These are phyloP conservation scores for Botrytis squamosa DNA, from an alignment of 2,329 filamentous ascomycete genomes.

Conservation along the genomic window DNA sequence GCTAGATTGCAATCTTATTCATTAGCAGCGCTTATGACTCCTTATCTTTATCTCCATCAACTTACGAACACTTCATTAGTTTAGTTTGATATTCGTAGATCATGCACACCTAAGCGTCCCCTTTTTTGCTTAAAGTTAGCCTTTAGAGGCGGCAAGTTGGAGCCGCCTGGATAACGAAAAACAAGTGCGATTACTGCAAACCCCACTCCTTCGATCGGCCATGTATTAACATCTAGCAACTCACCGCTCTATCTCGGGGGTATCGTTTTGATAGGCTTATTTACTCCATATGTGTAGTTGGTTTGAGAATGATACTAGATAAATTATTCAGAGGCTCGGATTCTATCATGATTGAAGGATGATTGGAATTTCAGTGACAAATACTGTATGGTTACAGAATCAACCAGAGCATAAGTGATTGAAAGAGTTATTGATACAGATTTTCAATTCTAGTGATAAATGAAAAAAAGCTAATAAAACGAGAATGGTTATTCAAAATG, in stretches of 20 bases:
- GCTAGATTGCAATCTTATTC: background rate
- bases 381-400: background rate
- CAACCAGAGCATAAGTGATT: background rate
- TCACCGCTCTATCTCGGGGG: background rate
- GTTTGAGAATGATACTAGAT: background rate
- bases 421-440: background rate
- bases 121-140: background rate
- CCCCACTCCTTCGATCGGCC: background rate
- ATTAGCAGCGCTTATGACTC: background rate
- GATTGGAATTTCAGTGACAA: background rate
- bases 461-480: background rate
- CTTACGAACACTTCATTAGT: background rate
- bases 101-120: background rate
- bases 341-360: background rate
- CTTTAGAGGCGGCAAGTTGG: background rate
- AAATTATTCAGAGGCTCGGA: background rate
- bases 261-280: background rate
- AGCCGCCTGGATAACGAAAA: background rate
- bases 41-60: background rate
- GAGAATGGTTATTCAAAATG: background rate
- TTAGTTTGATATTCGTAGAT: background rate
- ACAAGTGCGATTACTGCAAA: background rate
- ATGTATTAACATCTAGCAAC: background rate
- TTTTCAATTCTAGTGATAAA: background rate
- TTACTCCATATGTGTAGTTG: background rate